Evolutionary conservation across 78 protist genomes (phyloP).

Genomic region (Dictyostelium firmibasis): DNA sequence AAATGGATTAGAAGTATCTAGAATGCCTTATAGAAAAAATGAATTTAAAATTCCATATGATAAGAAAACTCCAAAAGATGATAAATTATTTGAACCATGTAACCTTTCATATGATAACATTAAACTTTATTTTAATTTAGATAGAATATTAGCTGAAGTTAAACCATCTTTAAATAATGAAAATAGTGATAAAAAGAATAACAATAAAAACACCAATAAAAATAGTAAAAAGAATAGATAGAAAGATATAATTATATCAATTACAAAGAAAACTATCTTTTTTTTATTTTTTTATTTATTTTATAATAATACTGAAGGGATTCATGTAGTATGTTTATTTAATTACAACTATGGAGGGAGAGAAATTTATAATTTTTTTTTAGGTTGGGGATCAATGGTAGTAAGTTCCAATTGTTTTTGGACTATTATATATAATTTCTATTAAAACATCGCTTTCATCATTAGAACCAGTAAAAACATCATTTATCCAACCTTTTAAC

Average conservation of each 20-base stretch:
- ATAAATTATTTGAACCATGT: background rate
- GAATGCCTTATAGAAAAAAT: conserved; percentile 30
- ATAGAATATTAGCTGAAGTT: background rate
- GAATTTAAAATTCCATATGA: conserved; percentile 2
- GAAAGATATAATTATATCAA: background rate
- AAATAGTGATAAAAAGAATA: background rate
- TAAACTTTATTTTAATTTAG: conserved; percentile 15
- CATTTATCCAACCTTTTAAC: too few species aligned
- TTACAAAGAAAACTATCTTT: too few species aligned
- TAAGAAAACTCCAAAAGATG: background rate
- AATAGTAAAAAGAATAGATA: background rate
- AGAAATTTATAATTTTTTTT: too few species aligned
- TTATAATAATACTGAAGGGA: too few species aligned
- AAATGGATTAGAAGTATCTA: conserved; percentile 13
- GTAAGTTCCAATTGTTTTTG: too few species aligned
- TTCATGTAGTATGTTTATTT: too few species aligned
- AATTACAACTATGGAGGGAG: too few species aligned
- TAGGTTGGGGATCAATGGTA: too few species aligned
- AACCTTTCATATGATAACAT: background rate
- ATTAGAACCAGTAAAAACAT: too few species aligned
- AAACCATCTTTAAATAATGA: background rate
- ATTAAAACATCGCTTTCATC: too few species aligned
- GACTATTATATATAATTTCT: too few species aligned
- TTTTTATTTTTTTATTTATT: too few species aligned
- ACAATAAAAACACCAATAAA: background rate